Percentiles rank a stretch among this genome's conserved stretches.
These are phyloP conservation scores for Aureobasidium pullulans DNA, from an alignment of 2,329 filamentous ascomycete genomes.

Conservation along the genomic window DNA sequence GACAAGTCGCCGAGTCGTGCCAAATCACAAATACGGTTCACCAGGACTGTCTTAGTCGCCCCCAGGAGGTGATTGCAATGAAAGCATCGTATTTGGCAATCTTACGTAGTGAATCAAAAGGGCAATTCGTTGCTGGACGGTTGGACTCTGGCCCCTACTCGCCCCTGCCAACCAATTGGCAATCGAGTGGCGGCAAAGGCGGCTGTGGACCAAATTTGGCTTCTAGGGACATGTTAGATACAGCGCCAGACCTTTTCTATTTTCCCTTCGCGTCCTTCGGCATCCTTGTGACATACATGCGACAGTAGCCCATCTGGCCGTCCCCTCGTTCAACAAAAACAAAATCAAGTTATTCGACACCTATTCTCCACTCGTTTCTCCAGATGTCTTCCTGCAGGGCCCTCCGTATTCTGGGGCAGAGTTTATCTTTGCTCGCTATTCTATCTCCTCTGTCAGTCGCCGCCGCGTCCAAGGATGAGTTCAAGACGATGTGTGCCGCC, in stretches of 20 bases:
- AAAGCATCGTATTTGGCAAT: slow-evolving; percentile 11
- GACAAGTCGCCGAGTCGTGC: not conserved
- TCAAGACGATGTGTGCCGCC: not conserved
- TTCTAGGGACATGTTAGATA: slow-evolving; percentile 8
- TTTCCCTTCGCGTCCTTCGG: slow-evolving; percentile 7
- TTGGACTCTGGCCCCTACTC: slow-evolving; percentile 11
- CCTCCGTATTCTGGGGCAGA: slow-evolving; percentile 8
- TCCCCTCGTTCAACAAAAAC: slow-evolving; percentile 13
- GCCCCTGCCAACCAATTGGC: slow-evolving; percentile 7
- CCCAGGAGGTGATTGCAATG: not conserved
- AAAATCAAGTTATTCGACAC: not conserved
- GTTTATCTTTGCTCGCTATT: slow-evolving; percentile 7
- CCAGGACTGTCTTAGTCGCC: slow-evolving; percentile 5
- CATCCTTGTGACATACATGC: slow-evolving; percentile 12
- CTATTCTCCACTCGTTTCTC: slow-evolving; percentile 15
- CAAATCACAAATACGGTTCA: slow-evolving; percentile 2
- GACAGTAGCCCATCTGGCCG: slow-evolving; percentile 7
- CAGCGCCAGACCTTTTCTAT: slow-evolving; percentile 7
- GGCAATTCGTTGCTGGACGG: not conserved
- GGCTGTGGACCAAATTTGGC: slow-evolving; percentile 9
- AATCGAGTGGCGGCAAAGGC: slow-evolving; percentile 2
- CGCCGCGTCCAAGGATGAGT: not conserved
- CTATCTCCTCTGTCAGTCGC: slow-evolving; percentile 7
- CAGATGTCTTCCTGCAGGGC: slow-evolving; percentile 15
- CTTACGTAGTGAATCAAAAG: slow-evolving; percentile 1